Base-by-base conservation (phyloP, 495 filamentous ascomycete genomes). In the Annulohypoxylon nitens region DNA sequence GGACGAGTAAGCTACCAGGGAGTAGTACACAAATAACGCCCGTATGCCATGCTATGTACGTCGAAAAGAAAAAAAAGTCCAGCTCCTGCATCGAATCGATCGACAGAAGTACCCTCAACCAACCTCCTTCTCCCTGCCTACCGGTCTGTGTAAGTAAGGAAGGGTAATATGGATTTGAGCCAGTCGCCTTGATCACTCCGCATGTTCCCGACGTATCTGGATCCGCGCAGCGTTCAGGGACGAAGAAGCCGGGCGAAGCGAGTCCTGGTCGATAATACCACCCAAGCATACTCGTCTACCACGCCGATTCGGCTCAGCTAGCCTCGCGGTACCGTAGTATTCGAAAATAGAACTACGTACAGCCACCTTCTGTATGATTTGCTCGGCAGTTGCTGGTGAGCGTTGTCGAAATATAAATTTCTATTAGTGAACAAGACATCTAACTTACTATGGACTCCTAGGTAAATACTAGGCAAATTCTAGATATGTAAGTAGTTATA, bases 21-120 rank as follows among this genome's bases (percentile, higher is more conserved):
- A 30, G 26, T 25, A 55, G 1, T 12, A 55, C 10, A 30, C 26
- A 16, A 16, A 4, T 34, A 55, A 26, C 30, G 30, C 10, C 51
- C 51, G 26, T 55, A 55, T 55, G 23, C 30, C 5, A 30, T 30
- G 10, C 12, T 43, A 43, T 26, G 51, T 16, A 3, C 16, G 4
- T 23, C 20, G 20, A 23, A 23, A 23, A 23, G 20, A 23, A 26
- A 11, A 53, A 30, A 11, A 53, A 30, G 10, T 53, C 48, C 23
- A 26, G 25, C 51, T 55, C 14, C 51, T 34, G 26, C 51, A 33
- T 34, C 2, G 48, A 53, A 55, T 55, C 51, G 23, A 55, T 16
- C 51, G 23, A 55, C 14, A 33, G 2, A 30, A 9, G 10, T 34
- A 6, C 10, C 51, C n/a, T 9, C 26, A 14, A 39, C 36, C 36